Percentiles rank a stretch among this genome's conserved stretches.
Conservation (phyloP, 306 rosid genomes). For the Cicer chorassanicum region DNA sequence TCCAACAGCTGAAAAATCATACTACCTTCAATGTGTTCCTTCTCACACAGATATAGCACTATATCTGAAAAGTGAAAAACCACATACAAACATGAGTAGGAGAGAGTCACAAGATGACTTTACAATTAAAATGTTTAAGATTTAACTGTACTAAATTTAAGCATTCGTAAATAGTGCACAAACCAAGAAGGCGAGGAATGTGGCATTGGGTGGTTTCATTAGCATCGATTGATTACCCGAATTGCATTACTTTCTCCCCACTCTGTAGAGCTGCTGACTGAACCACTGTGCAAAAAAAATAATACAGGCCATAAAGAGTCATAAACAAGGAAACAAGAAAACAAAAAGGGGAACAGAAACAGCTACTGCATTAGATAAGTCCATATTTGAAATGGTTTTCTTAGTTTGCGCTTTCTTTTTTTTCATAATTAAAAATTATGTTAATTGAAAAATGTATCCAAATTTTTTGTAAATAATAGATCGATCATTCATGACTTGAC, state of each 20-base stretch:
- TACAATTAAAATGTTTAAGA: slow-evolving; percentile 28
- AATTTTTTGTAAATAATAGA: too few species aligned
- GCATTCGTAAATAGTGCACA: slow-evolving; percentile 42
- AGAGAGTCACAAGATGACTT: not conserved
- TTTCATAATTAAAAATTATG: too few species aligned
- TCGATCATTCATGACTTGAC: too few species aligned
- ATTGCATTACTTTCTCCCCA: slow-evolving; percentile 83
- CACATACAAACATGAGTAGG: slow-evolving; percentile 34
- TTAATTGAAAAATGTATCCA: too few species aligned
- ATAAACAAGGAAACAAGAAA: too few species aligned
- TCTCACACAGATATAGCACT: slow-evolving; percentile 93
- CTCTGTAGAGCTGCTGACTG: slow-evolving; percentile 22
- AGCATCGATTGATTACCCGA: slow-evolving; percentile 79
- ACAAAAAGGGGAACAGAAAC: not conserved
- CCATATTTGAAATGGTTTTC: slow-evolving; percentile 16
- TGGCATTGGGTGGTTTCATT: slow-evolving; percentile 66
- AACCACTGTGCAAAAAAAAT: too few species aligned
- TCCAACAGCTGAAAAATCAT: slow-evolving; percentile 50
- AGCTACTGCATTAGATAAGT: slow-evolving; percentile 6
- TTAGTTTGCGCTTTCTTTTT: too few species aligned
- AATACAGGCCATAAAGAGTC: too few species aligned
- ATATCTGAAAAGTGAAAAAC: slow-evolving; percentile 61
- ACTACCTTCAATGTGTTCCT: slow-evolving; percentile 94
- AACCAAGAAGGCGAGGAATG: slow-evolving; percentile 97
- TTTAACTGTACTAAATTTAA: slow-evolving; percentile 17